phyloP scores from a whole-genome alignment of 768 basidiomycete species.

The Crucibulum laeve region DNA sequence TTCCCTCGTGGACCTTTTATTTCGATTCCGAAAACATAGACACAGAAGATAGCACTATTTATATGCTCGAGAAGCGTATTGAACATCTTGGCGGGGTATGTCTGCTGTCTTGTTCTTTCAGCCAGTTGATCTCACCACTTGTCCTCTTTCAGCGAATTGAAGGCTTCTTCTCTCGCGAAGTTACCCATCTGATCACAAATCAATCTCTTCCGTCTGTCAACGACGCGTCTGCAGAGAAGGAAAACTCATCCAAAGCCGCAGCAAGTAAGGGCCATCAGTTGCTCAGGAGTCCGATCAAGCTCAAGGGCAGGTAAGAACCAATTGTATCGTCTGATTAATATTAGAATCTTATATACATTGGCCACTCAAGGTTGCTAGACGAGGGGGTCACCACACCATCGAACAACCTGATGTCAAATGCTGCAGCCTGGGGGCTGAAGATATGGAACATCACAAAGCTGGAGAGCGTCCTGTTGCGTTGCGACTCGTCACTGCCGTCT shows the following conservation, averaged over 20 bases:
- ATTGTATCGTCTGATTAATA: not conserved
- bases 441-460: conserved; percentile 80
- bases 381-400: not conserved
- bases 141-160: conserved; percentile 61
- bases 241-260: conserved; percentile 48
- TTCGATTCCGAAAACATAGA: conserved; percentile 64
- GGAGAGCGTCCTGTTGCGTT: conserved; percentile 68
- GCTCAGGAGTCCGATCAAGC: conserved; percentile 65
- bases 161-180: conserved; percentile 80
- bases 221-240: conserved; percentile 51
- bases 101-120: conserved; percentile 11
- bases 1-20: conserved; percentile 82
- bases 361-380: not conserved
- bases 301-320: conserved; percentile 48
- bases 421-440: conserved; percentile 71
- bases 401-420: conserved; percentile 60
- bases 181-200: conserved; percentile 87
- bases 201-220: conserved; percentile 29
- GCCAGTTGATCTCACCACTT: conserved; percentile 5
- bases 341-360: not conserved
- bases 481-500: conserved; percentile 22
- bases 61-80: conserved; percentile 52
- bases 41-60: conserved; percentile 26
- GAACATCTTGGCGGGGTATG: conserved; percentile 74
- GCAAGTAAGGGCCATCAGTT: conserved; percentile 15